Evolutionary conservation across 495 filamentous ascomycete genomes (phyloP).

Genomic region (Parachaetomium inaequale): DNA sequence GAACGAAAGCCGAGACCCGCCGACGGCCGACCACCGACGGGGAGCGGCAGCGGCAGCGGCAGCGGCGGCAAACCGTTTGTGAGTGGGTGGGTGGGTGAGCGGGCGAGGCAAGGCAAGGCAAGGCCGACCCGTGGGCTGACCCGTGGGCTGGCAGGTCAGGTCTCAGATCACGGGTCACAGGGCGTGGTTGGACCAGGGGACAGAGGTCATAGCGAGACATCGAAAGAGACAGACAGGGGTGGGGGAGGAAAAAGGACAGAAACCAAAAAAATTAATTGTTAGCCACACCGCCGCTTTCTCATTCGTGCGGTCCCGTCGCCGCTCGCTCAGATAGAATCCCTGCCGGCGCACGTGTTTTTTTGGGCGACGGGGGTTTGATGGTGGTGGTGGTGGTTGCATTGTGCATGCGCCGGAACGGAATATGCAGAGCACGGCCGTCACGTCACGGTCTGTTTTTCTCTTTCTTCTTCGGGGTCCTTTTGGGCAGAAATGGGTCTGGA

Average conservation of each 20-base stretch:
- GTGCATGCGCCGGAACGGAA: too few relatives aligned
- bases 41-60: background rate
- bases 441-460: too few relatives aligned
- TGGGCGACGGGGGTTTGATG: background rate
- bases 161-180: background rate
- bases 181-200: background rate
- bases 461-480: too few relatives aligned
- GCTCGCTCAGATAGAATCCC: too few relatives aligned
- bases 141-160: too few relatives aligned
- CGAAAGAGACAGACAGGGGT: background rate
- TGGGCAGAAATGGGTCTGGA: too few relatives aligned
- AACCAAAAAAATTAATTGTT: conserved; percentile 17
- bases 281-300: conserved; percentile 23
- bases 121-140: background rate
- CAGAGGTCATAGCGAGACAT: background rate
- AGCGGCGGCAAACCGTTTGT: too few relatives aligned
- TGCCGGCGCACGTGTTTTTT: conserved; percentile 12
- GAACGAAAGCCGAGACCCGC: conserved; percentile 2
- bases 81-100: background rate
- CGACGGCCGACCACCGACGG: background rate
- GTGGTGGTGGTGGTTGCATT: background rate
- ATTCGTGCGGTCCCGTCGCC: conserved; percentile 6
- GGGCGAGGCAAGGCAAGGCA: background rate
- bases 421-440: too few relatives aligned
- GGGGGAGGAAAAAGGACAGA: too few relatives aligned